A percentile compares a stretch with the other conserved stretches of the same genome.
phyloP scores from a whole-genome alignment of 148 eudicot species.

The Spergularia marina region DNA sequence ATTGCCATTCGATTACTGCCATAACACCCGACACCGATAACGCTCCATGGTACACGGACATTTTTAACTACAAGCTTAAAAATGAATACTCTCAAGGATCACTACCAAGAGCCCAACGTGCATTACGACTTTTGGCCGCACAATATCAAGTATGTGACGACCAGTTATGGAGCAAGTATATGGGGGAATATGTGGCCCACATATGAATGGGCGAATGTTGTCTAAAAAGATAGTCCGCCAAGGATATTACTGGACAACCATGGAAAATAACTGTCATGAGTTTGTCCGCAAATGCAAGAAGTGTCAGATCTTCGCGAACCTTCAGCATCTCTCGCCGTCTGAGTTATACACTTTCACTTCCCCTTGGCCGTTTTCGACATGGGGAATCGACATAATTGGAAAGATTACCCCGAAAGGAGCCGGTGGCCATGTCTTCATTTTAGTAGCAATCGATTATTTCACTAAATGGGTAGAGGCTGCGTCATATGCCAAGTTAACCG shows the following conservation, averaged over 20 bases:
- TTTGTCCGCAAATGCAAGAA: not conserved
- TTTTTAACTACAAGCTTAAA: too few relatives aligned
- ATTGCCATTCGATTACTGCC: too few relatives aligned
- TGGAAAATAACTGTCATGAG: not conserved
- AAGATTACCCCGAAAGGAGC: not conserved
- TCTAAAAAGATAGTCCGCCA: not conserved
- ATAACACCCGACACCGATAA: too few relatives aligned
- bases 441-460: conserved; percentile 1
- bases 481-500: not conserved
- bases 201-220: not conserved
- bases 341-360: not conserved
- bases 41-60: too few relatives aligned
- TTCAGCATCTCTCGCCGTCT: not conserved
- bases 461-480: not conserved
- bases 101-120: not conserved
- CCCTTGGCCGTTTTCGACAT: not conserved
- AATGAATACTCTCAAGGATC: not conserved
- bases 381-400: not conserved
- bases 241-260: not conserved
- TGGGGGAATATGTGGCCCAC: not conserved
- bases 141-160: not conserved
- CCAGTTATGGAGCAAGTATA: not conserved
- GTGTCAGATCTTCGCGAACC: not conserved
- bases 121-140: not conserved
- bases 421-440: not conserved